Evolutionary conservation across 371 early-diverging fungal genomes (phyloP), one percentile per base, ranked within the genome.

Genomic region (Vairimorpha apis): DNA sequence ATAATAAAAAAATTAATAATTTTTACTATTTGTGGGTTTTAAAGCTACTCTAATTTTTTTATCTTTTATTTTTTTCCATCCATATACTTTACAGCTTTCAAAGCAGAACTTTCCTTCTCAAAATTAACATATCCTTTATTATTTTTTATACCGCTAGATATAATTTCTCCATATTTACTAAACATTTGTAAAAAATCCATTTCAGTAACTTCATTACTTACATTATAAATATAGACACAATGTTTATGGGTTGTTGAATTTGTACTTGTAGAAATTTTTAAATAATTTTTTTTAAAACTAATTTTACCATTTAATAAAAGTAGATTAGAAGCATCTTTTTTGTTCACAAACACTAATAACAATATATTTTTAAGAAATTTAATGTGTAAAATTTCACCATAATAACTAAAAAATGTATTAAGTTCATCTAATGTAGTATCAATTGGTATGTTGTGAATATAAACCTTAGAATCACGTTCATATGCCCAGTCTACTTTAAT

Each of bases 111-210:
- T 21, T 63, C 74, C 37, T 32, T 67, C 14, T 67, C 67, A 44
- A 47, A 74, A 32, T 74, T 74, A 30, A 74, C 63, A 56, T 47
- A 74, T 47, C 63, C 74, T 32, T 63, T 67, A 44, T 56, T 56
- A 21, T 53, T 53, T 32, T 53, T 12, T 25, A 74, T 29, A 3
- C 69, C 65, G 18, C 43, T 38, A 4, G 68, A 67, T 14, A 38
- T 1, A 27, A 74, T 43, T 16, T 21, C 18, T 29, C 74, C 74
- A 64, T 67, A 74, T 51, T 53, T 68, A 21, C 8, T 29, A 74
- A 74, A 74, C 32, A 67, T 14, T 10, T 53, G 33, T 23, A 18
- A 21, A 53, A 74, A 65, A 32, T 74, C 74, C 16, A 43, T 37
- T 47, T 49, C 64, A 13, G 68, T 62, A 44, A 53, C 21, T 14